phyloP scores from a whole-genome alignment of 2,329 filamentous ascomycete genomes.

The Cytospora paraplurivora region DNA sequence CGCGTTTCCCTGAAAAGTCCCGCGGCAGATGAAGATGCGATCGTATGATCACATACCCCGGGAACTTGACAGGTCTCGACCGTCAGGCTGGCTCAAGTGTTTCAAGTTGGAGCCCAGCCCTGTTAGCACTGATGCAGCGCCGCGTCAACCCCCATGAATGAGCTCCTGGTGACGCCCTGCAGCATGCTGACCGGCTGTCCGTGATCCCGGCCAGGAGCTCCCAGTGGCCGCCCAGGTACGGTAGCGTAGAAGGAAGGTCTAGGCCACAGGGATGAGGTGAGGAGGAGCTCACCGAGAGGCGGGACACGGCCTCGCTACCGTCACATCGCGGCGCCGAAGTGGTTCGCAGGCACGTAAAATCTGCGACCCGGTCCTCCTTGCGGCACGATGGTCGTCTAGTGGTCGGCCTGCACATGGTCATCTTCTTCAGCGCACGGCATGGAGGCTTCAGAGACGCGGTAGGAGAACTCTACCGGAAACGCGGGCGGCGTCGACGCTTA shows the following conservation, averaged over 20 bases:
- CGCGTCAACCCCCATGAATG: constrained; percentile 14
- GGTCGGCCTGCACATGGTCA: constrained; percentile 7
- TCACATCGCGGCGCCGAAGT: constrained; percentile 7
- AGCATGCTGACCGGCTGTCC: constrained; percentile 1
- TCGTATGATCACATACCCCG: constrained; percentile 17
- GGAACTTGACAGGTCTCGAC: constrained; percentile 22
- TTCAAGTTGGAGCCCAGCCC: constrained; percentile 26
- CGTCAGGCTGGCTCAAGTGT: constrained; percentile 21
- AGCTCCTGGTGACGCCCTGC: constrained; percentile 3
- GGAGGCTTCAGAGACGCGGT: background rate
- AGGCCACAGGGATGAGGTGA: background rate
- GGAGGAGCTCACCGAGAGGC: constrained; percentile 7
- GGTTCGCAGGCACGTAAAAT: background rate
- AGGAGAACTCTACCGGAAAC: constrained; percentile 9
- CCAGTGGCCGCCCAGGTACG: background rate
- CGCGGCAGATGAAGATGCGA: constrained; percentile 23
- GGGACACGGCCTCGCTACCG: background rate
- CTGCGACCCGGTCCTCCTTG: constrained; percentile 5
- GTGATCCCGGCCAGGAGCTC: constrained; percentile 1
- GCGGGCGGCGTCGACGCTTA: background rate
- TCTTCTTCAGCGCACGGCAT: constrained; percentile 5
- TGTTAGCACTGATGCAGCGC: constrained; percentile 21
- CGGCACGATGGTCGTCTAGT: constrained; percentile 11
- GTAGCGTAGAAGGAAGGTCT: background rate
- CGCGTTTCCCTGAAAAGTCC: constrained; percentile 17